Evolutionary conservation across 805 yeast genomes (phyloP).

Genomic region (Jamesozyma rosinii): DNA sequence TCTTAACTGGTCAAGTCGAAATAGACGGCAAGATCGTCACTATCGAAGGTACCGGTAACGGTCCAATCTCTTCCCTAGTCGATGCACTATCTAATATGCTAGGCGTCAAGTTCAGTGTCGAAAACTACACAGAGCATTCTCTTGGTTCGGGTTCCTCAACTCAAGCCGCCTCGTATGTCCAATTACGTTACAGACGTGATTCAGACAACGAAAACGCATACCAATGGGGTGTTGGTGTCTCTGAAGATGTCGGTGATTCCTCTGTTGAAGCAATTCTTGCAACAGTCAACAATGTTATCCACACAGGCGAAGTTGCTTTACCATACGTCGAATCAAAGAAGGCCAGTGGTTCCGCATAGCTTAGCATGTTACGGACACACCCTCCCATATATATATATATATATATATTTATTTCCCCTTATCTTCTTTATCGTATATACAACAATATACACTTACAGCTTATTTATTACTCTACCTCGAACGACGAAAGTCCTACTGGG

Average conservation of each 20-base stretch:
- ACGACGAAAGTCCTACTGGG: too few relatives aligned
- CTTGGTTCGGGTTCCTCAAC: conserved; percentile 63
- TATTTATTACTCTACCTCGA: too few relatives aligned
- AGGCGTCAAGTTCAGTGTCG: conserved; percentile 47
- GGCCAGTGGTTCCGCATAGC: conserved; percentile 1
- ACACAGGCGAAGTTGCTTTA: conserved; percentile 23
- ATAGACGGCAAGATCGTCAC: conserved; percentile 34
- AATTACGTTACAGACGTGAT: conserved; percentile 13
- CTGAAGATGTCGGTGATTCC: conserved; percentile 75
- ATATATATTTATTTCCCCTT: too few relatives aligned
- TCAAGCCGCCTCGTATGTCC: conserved; percentile 67
- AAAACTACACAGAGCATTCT: conserved; percentile 70
- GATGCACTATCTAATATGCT: conserved; percentile 48
- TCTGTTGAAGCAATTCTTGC: conserved; percentile 61
- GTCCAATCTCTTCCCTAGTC: conserved; percentile 70
- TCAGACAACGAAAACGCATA: conserved; percentile 20
- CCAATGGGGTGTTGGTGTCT: conserved; percentile 84
- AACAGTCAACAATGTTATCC: conserved; percentile 41
- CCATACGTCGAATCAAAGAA: conserved; percentile 10
- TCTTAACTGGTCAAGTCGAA: conserved; percentile 39
- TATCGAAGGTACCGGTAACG: conserved; percentile 63
- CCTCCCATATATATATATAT: too few relatives aligned
- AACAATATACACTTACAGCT: too few relatives aligned
- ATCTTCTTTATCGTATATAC: too few relatives aligned
- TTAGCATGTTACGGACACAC: too few relatives aligned